Evolutionary conservation across 768 basidiomycete species (phyloP), one percentile per base, ranked within the genome.

Genomic region (Pisolithus sp.): DNA sequence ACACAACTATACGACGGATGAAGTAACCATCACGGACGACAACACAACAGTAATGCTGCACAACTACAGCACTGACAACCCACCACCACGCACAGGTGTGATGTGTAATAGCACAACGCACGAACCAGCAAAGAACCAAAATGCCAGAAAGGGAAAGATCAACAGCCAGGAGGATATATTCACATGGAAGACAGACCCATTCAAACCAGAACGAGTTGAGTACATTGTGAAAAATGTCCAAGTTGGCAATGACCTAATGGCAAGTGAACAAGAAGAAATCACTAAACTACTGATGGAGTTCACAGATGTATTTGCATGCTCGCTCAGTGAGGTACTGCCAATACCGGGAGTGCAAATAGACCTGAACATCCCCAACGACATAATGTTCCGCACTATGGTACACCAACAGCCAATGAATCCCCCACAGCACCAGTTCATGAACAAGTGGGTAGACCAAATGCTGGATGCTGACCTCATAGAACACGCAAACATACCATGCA

Each of bases 1-100:
- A 2, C 68, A 68, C 20, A 55, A 68, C 37, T 70, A 66, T 36
- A 40, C 18, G 1, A 24, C 26, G 7, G 60, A 63, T 36, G 45
- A 50, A 5, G 47, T 55, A 3, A 18, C n/a, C 5, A 23, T 41
- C 18, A 28, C 42, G 36, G 13, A 26, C 30, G 5, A 5, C 18
- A 26, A 5, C 2, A 9, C 17, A 2, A 31, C 15, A 2, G 21
- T n/a, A 36, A 40, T 21, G 7, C 34, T 50, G 8, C 21, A 10
- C 31, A 51, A 46, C 24, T n/a, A 20, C 37, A 34, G 20, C 13
- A 2, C 3, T 10, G 17, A 3, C 8, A 13, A 26, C 28, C 18
- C 1, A 20, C 17, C 17, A 26, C 38, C 26, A 20, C 8, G 4
- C 40, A 28, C 17, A 43, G 7, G 7, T 30, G 39, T 6, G 30